Evolutionary conservation across 1,284 basidiomycete species (phyloP), one percentile per base, ranked within the genome.

Genomic region (Tremellales sp.): DNA sequence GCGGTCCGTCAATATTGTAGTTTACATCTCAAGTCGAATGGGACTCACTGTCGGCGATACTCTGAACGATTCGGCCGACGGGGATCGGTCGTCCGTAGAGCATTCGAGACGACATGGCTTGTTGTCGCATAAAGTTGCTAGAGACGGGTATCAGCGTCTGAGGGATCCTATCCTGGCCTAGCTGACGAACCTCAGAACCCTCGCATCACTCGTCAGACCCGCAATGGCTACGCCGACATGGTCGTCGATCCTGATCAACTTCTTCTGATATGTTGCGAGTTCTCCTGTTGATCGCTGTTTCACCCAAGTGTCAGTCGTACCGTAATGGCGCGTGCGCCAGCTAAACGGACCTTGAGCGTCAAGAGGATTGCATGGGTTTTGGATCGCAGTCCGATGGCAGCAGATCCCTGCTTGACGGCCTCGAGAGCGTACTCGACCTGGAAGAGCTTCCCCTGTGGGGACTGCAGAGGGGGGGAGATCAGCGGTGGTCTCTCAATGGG

Each of bases 351-450:
- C 80, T 95, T 98, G 53, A 98, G 76, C 7, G 94, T 93, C 42
- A 98, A 77, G 22, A 99, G 78, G 47, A 99, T 81, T 19, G 92
- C 86, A 74, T 98, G 95, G 1, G 90, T 97, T 75, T 92, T 90
- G 49, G 88, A 93, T 58, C 93, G 82, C 62, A 99, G 73, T 34
- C 95, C 95, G 40, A 99, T 93, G 26, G 92, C 94, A 19, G 95
- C 95, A 52, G 92, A 97, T 54, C 95, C 95, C 72, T 98, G 95
- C 80, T 98, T 99, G 60, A 99, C 94, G 54, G 95, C 95, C 75
- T 99, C 95, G 48, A 97, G 83, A 4, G 95, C 93, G 81, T 98
- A 99, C 75, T 98, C 95, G 65, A 99, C 95, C 74, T 99, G 92
- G 60, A 76, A 75, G 9, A 78, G 66, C 47, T 73, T 72, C 53